These are phyloP conservation scores for Cercospora zeina DNA, from an alignment of 2,329 filamentous ascomycete genomes.

Conservation along the genomic window DNA sequence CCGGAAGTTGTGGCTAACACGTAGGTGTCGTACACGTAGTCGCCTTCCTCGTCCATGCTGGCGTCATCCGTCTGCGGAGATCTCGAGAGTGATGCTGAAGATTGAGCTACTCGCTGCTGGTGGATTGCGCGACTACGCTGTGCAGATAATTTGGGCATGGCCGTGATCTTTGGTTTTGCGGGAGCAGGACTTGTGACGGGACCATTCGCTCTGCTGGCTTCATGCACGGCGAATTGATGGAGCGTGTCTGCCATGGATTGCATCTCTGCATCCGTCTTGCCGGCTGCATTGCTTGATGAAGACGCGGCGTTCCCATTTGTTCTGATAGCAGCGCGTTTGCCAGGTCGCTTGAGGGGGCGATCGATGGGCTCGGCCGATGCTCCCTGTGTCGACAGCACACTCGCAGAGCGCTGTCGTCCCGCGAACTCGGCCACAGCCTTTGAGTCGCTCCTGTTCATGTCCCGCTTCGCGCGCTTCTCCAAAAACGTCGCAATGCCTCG, in stretches of 20 bases:
- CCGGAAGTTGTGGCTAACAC: conserved; percentile 46
- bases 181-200: conserved; percentile 9
- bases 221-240: conserved; percentile 35
- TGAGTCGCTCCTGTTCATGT: conserved; percentile 21
- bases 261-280: conserved; percentile 17
- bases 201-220: conserved; percentile 25
- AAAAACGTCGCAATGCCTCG: conserved; percentile 35
- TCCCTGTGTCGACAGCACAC: conserved; percentile 12
- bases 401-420: conserved; percentile 15
- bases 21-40: conserved; percentile 65
- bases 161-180: conserved; percentile 29
- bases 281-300: conserved; percentile 1
- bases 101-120: conserved; percentile 24
- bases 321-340: conserved; percentile 28
- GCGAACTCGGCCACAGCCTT: conserved; percentile 15
- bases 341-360: conserved; percentile 31
- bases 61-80: conserved; percentile 38
- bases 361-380: conserved; percentile 2
- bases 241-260: conserved; percentile 33
- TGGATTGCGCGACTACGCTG: conserved; percentile 35
- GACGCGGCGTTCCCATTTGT: conserved; percentile 5
- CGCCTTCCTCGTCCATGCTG: conserved; percentile 50
- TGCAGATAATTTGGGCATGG: conserved; percentile 34
- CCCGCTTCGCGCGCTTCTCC: conserved; percentile 28
- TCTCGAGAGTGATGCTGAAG: conserved; percentile 13